These are phyloP conservation scores for Polyrhizophydium stewartii DNA, from an alignment of 371 early-diverging fungal genomes.

Conservation along the genomic window DNA sequence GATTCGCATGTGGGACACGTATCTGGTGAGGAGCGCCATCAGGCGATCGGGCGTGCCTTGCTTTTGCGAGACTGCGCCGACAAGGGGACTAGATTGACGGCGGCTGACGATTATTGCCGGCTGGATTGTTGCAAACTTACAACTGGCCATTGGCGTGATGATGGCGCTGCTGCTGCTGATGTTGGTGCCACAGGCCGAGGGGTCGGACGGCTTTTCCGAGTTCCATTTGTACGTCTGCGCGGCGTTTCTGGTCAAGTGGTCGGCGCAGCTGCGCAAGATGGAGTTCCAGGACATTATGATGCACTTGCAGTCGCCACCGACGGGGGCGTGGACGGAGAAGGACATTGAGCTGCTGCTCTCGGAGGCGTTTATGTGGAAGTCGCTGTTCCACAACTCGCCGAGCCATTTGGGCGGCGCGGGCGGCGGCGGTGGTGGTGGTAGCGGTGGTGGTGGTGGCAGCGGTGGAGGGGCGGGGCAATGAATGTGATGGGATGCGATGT, in stretches of 20 bases:
- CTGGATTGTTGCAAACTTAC: background rate
- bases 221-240: slow-evolving; percentile 98
- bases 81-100: too few species aligned
- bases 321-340: slow-evolving; percentile 80
- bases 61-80: too few species aligned
- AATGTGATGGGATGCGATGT: too few species aligned
- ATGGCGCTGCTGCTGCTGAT: too few species aligned
- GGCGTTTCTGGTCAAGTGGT: slow-evolving; percentile 92
- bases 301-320: slow-evolving; percentile 89
- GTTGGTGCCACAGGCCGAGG: slow-evolving; percentile 61
- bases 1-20: slow-evolving; percentile 98
- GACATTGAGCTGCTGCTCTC: slow-evolving; percentile 91
- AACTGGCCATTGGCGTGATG: background rate
- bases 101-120: background rate
- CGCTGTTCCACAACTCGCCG: slow-evolving; percentile 85
- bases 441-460: too few species aligned
- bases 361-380: slow-evolving; percentile 95
- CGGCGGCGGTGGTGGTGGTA: too few species aligned
- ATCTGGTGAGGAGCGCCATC: too few species aligned
- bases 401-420: too few species aligned
- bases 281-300: slow-evolving; percentile 95
- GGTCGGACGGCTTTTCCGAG: slow-evolving; percentile 84
- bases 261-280: slow-evolving; percentile 71
- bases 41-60: too few species aligned
- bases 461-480: too few species aligned